Evolutionary conservation across 768 basidiomycete species (phyloP).

Genomic region (Floccularia luteovirens): DNA sequence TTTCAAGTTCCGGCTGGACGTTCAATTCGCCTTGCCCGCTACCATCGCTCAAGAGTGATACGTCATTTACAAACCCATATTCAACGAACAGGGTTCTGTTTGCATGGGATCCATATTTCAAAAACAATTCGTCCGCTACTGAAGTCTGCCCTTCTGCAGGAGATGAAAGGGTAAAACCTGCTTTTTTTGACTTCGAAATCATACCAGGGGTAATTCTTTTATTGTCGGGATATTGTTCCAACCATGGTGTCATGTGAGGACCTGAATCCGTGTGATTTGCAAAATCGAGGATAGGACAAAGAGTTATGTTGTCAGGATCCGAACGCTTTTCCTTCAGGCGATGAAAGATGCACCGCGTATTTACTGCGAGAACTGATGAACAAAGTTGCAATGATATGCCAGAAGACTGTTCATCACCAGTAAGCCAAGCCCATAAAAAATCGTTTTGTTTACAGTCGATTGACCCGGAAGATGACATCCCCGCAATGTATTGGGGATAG

Average conservation of each 20-base stretch:
- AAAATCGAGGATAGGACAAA: slow-evolving; percentile 89
- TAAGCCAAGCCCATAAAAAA: slow-evolving; percentile 90
- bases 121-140: slow-evolving; percentile 57
- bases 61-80: slow-evolving; percentile 74
- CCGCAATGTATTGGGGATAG: no score
- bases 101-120: slow-evolving; percentile 76
- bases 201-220: no score
- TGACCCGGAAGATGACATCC: not conserved
- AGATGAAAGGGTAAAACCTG: slow-evolving; percentile 45
- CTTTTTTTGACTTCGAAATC: no score
- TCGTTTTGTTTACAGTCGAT: slow-evolving; percentile 16
- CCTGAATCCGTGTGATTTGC: slow-evolving; percentile 62
- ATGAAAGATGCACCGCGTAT: slow-evolving; percentile 85
- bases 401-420: slow-evolving; percentile 41
- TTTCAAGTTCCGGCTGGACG: slow-evolving; percentile 46
- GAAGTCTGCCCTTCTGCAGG: slow-evolving; percentile 31
- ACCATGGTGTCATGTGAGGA: slow-evolving; percentile 39
- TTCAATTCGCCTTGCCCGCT: slow-evolving; percentile 48
- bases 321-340: slow-evolving; percentile 39
- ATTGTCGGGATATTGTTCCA: no score
- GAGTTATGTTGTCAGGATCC: slow-evolving; percentile 71
- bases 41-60: slow-evolving; percentile 17
- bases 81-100: slow-evolving; percentile 78
- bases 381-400: not conserved
- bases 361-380: slow-evolving; percentile 43